These are phyloP conservation scores for Vitis hybrid DNA, from an alignment of 177 flowering plant species.

Conservation along the genomic window DNA sequence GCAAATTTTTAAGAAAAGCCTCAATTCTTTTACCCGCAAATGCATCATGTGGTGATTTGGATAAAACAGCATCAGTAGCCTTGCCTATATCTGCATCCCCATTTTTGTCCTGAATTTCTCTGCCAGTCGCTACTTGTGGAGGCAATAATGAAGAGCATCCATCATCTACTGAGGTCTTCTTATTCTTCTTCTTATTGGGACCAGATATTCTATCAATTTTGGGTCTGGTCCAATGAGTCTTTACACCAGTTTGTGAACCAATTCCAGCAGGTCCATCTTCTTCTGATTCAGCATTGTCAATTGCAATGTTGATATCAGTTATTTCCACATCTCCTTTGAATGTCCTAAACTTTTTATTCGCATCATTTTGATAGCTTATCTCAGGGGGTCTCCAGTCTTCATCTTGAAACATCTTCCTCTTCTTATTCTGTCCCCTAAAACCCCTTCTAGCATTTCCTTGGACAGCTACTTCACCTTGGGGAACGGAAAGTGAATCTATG, in stretches of 20 bases:
- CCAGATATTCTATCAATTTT: slow-evolving; percentile 10
- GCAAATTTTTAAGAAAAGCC: slow-evolving; percentile 13
- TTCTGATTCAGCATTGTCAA: slow-evolving; percentile 15
- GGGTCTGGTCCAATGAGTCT: slow-evolving; percentile 11
- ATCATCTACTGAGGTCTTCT: slow-evolving; percentile 15
- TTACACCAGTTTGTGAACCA: slow-evolving; percentile 12
- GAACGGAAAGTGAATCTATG: slow-evolving; percentile 10
- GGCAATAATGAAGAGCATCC: slow-evolving; percentile 14
- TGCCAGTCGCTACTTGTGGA: slow-evolving; percentile 2
- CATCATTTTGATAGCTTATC: slow-evolving; percentile 11
- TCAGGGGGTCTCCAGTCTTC: slow-evolving; percentile 29
- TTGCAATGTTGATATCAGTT: neutral
- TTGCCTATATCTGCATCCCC: slow-evolving; percentile 5
- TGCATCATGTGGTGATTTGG: slow-evolving; percentile 4
- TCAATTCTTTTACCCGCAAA: slow-evolving; percentile 14
- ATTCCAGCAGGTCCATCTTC: slow-evolving; percentile 15
- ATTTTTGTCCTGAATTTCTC: slow-evolving; percentile 6
- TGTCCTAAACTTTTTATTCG: slow-evolving; percentile 15
- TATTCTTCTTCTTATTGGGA: slow-evolving; percentile 23
- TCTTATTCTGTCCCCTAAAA: slow-evolving; percentile 22
- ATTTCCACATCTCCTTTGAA: slow-evolving; percentile 19
- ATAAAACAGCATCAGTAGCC: slow-evolving; percentile 5
- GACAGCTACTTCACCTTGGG: slow-evolving; percentile 13
- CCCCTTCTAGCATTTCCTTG: slow-evolving; percentile 15
- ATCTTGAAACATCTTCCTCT: slow-evolving; percentile 32